Percentiles rank a stretch among this genome's conserved stretches.
phyloP scores from a whole-genome alignment of 2,329 filamentous ascomycete species.

The Torrubiella hemipterigena region DNA sequence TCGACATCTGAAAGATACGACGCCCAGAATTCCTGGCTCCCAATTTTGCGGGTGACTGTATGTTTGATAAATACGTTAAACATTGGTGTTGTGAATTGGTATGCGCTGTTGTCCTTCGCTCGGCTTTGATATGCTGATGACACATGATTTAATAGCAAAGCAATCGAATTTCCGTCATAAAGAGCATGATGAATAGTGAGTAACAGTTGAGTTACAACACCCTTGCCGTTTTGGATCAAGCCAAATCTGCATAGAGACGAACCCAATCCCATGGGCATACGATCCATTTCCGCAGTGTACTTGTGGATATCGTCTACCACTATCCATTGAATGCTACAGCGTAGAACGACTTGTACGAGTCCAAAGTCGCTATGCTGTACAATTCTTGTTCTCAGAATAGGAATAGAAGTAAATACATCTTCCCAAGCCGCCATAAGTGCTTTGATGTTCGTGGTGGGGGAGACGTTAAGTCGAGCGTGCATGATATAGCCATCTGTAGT shows the following conservation, averaged over 20 bases:
- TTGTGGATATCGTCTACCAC: too few relatives aligned
- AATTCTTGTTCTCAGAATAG: constrained; percentile 29
- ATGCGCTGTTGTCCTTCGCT: constrained; percentile 6
- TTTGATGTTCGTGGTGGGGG: constrained; percentile 1
- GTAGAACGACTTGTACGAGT: constrained; percentile 26
- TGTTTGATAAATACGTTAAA: constrained; percentile 30
- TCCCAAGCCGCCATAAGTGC: constrained; percentile 13
- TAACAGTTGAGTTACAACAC: too few relatives aligned
- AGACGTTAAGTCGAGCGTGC: constrained; percentile 9
- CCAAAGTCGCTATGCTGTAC: constrained; percentile 23
- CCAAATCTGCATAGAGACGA: too few relatives aligned
- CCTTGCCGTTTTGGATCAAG: too few relatives aligned
- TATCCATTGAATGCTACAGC: constrained; percentile 18
- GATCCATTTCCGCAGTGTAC: too few relatives aligned
- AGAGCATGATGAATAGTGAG: too few relatives aligned
- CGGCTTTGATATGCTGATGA: constrained; percentile 4
- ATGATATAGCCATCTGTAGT: constrained; percentile 11
- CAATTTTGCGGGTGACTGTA: constrained; percentile 16
- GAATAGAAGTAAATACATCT: too few relatives aligned
- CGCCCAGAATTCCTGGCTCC: constrained; percentile 21
- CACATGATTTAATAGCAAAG: too few relatives aligned
- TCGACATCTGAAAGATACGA: constrained; percentile 23
- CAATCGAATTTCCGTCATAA: too few relatives aligned
- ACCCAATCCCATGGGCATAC: too few relatives aligned
- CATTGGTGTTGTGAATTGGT: constrained; percentile 11